Conservation (phyloP, 2,329 filamentous ascomycete species). For the Cytospora leucostoma region DNA sequence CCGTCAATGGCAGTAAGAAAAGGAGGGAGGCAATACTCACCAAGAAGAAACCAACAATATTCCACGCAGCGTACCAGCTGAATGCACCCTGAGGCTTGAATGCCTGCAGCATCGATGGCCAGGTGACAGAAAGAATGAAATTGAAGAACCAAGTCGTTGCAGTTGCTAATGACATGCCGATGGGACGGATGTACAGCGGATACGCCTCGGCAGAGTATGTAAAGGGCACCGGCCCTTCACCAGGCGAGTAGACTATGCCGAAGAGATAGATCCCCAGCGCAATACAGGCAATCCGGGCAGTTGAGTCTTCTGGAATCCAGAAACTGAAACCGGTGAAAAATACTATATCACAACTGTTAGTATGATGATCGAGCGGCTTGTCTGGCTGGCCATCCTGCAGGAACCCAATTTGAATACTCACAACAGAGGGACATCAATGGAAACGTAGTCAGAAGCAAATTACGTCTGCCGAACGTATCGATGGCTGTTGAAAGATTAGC, state of each 20-base stretch:
- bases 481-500: slow-evolving; percentile 44
- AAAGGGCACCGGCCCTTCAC: slow-evolving; percentile 69
- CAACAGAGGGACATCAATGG: slow-evolving; percentile 60
- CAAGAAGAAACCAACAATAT: slow-evolving; percentile 47
- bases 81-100: slow-evolving; percentile 52
- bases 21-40: slow-evolving; percentile 33
- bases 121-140: slow-evolving; percentile 46
- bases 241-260: slow-evolving; percentile 56
- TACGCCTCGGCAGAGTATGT: slow-evolving; percentile 69
- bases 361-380: not conserved
- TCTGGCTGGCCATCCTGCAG: not conserved
- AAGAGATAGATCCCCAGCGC: slow-evolving; percentile 53
- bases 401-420: not conserved
- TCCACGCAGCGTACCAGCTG: slow-evolving; percentile 52
- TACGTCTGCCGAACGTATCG: slow-evolving; percentile 67
- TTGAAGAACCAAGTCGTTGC: slow-evolving; percentile 54
- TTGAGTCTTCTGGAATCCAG: slow-evolving; percentile 42
- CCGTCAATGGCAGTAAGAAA: slow-evolving; percentile 38
- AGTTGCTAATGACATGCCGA: slow-evolving; percentile 62
- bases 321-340: slow-evolving; percentile 51
- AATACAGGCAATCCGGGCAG: slow-evolving; percentile 47
- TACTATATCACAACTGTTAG: slow-evolving; percentile 28
- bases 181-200: slow-evolving; percentile 61
- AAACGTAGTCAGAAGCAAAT: slow-evolving; percentile 64
- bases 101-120: slow-evolving; percentile 46